Evolutionary conservation across 129 eudicot genomes (phyloP).

Genomic region (Escallonia herrerae): DNA sequence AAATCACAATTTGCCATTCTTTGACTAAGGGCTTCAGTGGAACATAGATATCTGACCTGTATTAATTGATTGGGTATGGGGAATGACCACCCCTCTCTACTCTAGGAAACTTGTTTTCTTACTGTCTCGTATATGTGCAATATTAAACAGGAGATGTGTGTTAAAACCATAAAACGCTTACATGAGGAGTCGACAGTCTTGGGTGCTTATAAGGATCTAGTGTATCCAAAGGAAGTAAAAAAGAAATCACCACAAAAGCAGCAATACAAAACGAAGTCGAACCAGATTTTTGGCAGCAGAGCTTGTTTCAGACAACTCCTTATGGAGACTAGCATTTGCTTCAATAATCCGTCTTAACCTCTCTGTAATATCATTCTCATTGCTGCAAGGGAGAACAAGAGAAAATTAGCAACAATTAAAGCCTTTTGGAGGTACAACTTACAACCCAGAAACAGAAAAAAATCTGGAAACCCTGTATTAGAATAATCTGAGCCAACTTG

Average conservation of each 20-base stretch:
- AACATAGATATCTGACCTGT: too few relatives aligned
- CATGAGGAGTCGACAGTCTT: too few relatives aligned
- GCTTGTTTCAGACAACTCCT: slow-evolving; percentile 45
- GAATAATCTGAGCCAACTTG: background rate
- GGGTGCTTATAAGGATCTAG: too few relatives aligned
- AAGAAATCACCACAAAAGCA: background rate
- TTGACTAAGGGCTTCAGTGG: too few relatives aligned
- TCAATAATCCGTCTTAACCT: slow-evolving; percentile 57
- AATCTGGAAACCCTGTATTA: slow-evolving; percentile 4
- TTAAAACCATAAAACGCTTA: too few relatives aligned
- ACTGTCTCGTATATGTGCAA: too few relatives aligned
- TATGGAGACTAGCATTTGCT: slow-evolving; percentile 55
- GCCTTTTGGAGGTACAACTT: background rate
- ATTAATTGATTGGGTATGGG: too few relatives aligned
- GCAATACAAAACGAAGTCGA: slow-evolving; percentile 11
- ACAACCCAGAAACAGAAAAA: slow-evolving; percentile 1
- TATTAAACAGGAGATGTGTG: too few relatives aligned
- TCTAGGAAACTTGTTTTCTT: too few relatives aligned
- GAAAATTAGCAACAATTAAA: background rate
- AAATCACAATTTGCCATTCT: too few relatives aligned
- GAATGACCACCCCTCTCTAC: too few relatives aligned
- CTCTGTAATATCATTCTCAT: slow-evolving; percentile 85
- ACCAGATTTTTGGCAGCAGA: slow-evolving; percentile 41
- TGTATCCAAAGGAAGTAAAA: too few relatives aligned
- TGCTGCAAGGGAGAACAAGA: slow-evolving; percentile 40